Percentiles rank a stretch among this genome's conserved stretches.
These are phyloP conservation scores for Sclerotinia sclerotiorum DNA, from an alignment of 2,329 filamentous ascomycete genomes.

Conservation along the genomic window DNA sequence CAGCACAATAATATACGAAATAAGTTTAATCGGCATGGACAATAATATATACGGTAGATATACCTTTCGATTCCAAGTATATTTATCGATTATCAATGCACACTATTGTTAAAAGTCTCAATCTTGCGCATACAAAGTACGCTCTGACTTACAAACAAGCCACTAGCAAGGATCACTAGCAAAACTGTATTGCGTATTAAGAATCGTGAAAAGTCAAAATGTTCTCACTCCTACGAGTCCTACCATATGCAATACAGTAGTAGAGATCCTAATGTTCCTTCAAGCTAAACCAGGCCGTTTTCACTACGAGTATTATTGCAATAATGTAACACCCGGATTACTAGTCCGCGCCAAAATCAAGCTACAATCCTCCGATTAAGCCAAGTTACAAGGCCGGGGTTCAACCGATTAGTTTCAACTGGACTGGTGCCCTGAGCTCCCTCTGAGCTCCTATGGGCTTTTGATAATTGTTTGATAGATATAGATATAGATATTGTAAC, in stretches of 20 bases:
- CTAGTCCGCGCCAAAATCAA: not conserved
- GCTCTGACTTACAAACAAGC: not conserved
- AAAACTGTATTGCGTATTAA: not conserved
- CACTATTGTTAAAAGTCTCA: not conserved
- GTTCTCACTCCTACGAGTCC: not conserved
- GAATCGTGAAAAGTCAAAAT: not conserved
- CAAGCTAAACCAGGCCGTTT: not conserved
- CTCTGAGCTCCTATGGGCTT: too few species aligned
- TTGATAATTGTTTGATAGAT: not conserved
- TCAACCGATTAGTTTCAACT: not conserved
- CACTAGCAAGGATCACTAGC: not conserved
- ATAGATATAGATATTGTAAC: not conserved
- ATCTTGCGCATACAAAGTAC: not conserved
- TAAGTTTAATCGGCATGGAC: not conserved
- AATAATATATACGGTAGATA: not conserved
- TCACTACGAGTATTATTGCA: too few species aligned
- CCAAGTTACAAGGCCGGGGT: not conserved
- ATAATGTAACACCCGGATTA: too few species aligned
- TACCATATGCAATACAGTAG: too few species aligned
- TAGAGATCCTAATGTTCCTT: not conserved
- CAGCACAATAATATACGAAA: not conserved
- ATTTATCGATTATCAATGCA: not conserved
- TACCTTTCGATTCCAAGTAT: not conserved
- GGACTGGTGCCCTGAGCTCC: not conserved
- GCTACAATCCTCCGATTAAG: not conserved